phyloP scores from a whole-genome alignment of 306 rosid genomes.

The Acacia confusa region DNA sequence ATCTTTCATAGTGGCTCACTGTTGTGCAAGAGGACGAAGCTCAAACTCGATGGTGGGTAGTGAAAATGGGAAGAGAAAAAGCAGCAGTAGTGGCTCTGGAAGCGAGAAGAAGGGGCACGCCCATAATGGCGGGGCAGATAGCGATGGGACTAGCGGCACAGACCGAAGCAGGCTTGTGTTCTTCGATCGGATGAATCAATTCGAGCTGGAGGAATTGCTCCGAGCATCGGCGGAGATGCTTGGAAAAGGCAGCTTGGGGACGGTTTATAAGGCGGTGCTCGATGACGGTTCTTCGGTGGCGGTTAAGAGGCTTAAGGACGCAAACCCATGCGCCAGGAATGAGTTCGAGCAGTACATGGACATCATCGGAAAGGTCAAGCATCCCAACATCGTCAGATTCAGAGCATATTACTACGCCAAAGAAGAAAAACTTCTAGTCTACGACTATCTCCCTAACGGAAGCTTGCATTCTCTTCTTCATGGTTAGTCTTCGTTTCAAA shows the following conservation, averaged over 20 bases:
- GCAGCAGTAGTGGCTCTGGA: slow-evolving; percentile 64
- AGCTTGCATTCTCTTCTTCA: slow-evolving; percentile 93
- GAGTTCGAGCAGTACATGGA: slow-evolving; percentile 97
- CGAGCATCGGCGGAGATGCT: slow-evolving; percentile 97
- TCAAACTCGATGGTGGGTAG: slow-evolving; percentile 60
- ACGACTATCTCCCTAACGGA: slow-evolving; percentile 91
- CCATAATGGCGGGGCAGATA: slow-evolving; percentile 55
- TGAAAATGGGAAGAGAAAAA: slow-evolving; percentile 71
- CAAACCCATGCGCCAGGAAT: slow-evolving; percentile 77
- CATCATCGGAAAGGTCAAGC: slow-evolving; percentile 78
- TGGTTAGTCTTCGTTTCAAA: slow-evolving; percentile 40
- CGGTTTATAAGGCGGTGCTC: slow-evolving; percentile 83
- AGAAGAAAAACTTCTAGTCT: slow-evolving; percentile 94
- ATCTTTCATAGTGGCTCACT: slow-evolving; percentile 73
- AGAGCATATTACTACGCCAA: slow-evolving; percentile 92
- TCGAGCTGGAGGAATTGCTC: slow-evolving; percentile 94
- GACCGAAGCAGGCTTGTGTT: slow-evolving; percentile 79
- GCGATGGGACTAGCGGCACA: slow-evolving; percentile 75
- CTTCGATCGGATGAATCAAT: slow-evolving; percentile 71
- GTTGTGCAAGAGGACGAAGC: slow-evolving; percentile 58
- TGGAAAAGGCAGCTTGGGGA: slow-evolving; percentile 95
- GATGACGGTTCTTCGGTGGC: slow-evolving; percentile 85
- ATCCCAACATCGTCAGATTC: slow-evolving; percentile 71
- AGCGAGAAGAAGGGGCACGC: slow-evolving; percentile 78
- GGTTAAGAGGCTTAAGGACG: slow-evolving; percentile 87